phyloP scores from a whole-genome alignment of 805 yeast genomes.

The Lipomyces oligophaga region DNA sequence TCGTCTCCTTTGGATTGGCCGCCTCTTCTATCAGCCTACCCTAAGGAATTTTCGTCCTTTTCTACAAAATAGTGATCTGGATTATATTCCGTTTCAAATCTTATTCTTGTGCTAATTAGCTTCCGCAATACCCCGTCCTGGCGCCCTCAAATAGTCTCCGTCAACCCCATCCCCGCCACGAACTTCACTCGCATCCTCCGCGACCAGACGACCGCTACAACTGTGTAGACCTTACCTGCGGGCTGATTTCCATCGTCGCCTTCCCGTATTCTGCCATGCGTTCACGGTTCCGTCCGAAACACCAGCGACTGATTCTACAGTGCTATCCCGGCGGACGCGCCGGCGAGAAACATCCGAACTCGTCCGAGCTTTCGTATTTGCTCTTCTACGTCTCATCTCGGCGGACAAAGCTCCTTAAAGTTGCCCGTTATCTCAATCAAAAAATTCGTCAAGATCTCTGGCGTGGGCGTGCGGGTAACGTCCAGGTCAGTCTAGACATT shows the following conservation, averaged over 20 bases:
- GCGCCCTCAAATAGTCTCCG: too few relatives aligned
- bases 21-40: too few relatives aligned
- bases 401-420: slow-evolving; percentile 83
- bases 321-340: slow-evolving; percentile 91
- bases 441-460: slow-evolving; percentile 59
- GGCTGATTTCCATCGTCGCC: slow-evolving; percentile 13
- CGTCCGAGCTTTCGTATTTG: slow-evolving; percentile 84
- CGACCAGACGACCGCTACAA: slow-evolving; percentile 3
- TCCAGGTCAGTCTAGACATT: slow-evolving; percentile 75
- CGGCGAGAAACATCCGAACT: slow-evolving; percentile 83
- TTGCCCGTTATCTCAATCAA: slow-evolving; percentile 61
- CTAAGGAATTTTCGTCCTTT: too few relatives aligned
- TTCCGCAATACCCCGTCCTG: too few relatives aligned
- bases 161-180: too few relatives aligned
- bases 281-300: slow-evolving; percentile 60
- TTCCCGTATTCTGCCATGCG: slow-evolving; percentile 23
- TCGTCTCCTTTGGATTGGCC: too few relatives aligned
- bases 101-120: too few relatives aligned
- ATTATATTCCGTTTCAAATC: too few relatives aligned
- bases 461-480: slow-evolving; percentile 67
- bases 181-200: too few relatives aligned
- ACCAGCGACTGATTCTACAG: slow-evolving; percentile 81
- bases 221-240: slow-evolving; percentile 21
- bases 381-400: slow-evolving; percentile 87
- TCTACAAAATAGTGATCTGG: too few relatives aligned